Evolutionary conservation across 1,284 basidiomycete genomes (phyloP), one percentile per base, ranked within the genome.

Genomic region (Cryptococcus sp.): DNA sequence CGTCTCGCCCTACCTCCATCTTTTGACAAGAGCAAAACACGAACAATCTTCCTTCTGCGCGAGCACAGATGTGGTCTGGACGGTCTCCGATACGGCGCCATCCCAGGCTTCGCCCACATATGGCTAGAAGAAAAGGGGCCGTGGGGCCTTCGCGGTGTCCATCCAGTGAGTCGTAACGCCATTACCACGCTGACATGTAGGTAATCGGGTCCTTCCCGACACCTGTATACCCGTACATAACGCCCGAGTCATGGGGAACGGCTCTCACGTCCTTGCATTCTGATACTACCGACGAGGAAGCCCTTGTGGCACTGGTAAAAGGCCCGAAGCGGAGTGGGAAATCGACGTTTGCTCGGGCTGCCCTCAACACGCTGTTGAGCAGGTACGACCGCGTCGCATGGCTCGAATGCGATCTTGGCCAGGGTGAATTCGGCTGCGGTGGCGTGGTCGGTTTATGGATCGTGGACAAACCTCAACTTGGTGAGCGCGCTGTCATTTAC

Each of bases 341-440:
- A 78, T 95, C 91, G 62, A 90, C 91, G 0, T 87, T 97, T 65
- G 85, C 89, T 0, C 82, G 89, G 49, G 85, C 86, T 5, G 71
- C 91, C 2, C 73, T 90, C n/a, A 95, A 97, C 70, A 79, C 80
- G 6, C 79, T 97, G 20, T 75, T 90, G 13, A 78, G 75, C 25
- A 80, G 80, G 81, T 88, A 87, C 74, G 82, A 81, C 22, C 83
- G 82, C 19, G 91, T 97, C 3, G 93, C 92, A 0, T 96, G 87
- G 75, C 83, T 99, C 6, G 94, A 98, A 72, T 90, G 90, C 57
- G 95, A 98, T 78, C 69, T 93, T 3, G 95, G 95, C 11, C 95
- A 99, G 78, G 89, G 91, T 8, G 93, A 98, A 76, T 96, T 98
- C 73, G 89, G 89, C 0, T 88, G 91, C 2, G 88, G 88, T 0